Evolutionary conservation across 768 basidiomycete species (phyloP).

Genomic region (Boletus barrowsii): DNA sequence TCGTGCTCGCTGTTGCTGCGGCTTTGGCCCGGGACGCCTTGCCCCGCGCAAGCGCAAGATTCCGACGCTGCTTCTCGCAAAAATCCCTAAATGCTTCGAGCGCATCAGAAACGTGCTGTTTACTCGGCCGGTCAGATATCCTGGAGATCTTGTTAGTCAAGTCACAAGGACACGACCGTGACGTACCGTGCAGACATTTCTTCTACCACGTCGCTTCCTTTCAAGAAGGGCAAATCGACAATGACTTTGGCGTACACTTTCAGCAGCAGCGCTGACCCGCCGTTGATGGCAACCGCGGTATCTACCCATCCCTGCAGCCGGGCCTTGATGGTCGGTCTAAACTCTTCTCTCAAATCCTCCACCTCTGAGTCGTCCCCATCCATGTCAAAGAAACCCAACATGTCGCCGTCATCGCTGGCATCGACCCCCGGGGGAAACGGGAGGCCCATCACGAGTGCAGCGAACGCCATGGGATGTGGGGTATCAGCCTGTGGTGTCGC

Average conservation of each 20-base stretch:
- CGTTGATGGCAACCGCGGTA: conserved; percentile 38
- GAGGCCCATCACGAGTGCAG: conserved; percentile 62
- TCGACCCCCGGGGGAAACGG: conserved; percentile 39
- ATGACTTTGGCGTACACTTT: conserved; percentile 45
- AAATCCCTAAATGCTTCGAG: conserved; percentile 48
- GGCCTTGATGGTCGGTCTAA: conserved; percentile 52
- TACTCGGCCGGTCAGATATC: conserved; percentile 53
- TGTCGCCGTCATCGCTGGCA: conserved; percentile 43
- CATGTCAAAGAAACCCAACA: conserved; percentile 49
- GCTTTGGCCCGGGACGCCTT: conserved; percentile 11
- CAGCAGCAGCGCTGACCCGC: conserved; percentile 34
- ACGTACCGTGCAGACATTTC: conserved; percentile 55
- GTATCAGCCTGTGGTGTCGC: conserved; percentile 36
- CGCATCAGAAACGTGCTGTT: conserved; percentile 49
- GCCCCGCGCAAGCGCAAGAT: conserved; percentile 28
- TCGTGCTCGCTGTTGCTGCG: neutral
- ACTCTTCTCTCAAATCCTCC: conserved; percentile 60
- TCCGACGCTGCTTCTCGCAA: conserved; percentile 45
- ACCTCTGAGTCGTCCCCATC: conserved; percentile 53
- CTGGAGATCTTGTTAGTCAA: conserved; percentile 27
- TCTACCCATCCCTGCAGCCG: conserved; percentile 59
- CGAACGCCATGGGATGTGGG: conserved; percentile 55
- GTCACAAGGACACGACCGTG: neutral
- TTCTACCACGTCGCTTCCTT: conserved; percentile 47
- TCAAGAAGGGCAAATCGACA: conserved; percentile 57